Base-by-base conservation (phyloP, 208 protist species). In the Naegleria lovaniensis region DNA sequence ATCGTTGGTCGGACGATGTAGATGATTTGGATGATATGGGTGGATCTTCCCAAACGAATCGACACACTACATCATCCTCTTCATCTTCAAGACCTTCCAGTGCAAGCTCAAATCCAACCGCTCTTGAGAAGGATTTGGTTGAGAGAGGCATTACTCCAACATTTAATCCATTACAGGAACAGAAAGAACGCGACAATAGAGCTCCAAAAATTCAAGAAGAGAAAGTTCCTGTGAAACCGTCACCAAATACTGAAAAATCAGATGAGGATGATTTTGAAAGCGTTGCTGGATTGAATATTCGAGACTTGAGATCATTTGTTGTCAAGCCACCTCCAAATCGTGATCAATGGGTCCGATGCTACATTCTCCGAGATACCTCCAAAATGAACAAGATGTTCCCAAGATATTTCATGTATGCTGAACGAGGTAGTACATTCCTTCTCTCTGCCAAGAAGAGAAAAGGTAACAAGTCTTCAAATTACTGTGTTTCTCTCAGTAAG, bases 391-490 rank as follows among this genome's bases (percentile, higher is more conserved):
- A 93, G 51, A 89, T 92, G 85, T 89, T 92, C 55, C 92, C 92
- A 7, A 89, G 92, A 58, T 93, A 93, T 89, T 93, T 36, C n/a
- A 25, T 96, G n/a, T 96, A 93, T 79, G 58, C 93, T 51, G 92
- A 96, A 90, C 41, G 95, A 40, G 79, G 52, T 22, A 88, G 92
- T 41, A 59, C 79, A 40, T 94, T 96, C 75, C 79, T 96, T 0
- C 90, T 96, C 38, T 91, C 94, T 19, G 94, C 95, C 29, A 87
- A 92, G 83, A 95, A 94, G 92, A 90, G 94, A 39, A 94, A 93
- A 75, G 92, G 92, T 40, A 96, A 94, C 90, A 95, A 94, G 83
- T 91, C 92, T n/a, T 93, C 93, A 38, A 96, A 96, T 83, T 96
- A 96, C 88, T 55, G 94, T 36, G 92, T 96, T 88, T 94, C 93